phyloP scores from a whole-genome alignment of 805 yeast genomes.

The Zygotorulaspora sp. region DNA sequence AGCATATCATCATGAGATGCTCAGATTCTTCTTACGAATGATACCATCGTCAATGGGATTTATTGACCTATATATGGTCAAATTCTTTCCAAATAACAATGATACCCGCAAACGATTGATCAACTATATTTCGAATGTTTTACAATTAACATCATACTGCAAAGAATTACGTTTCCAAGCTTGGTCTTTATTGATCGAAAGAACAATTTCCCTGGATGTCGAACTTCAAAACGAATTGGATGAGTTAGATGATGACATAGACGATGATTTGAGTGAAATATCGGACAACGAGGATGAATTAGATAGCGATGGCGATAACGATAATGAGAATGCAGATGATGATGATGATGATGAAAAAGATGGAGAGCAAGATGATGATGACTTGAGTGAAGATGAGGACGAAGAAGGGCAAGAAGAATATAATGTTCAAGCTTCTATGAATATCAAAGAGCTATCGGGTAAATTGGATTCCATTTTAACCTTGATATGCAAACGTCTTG shows the following conservation, averaged over 20 bases:
- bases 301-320: slow-evolving; percentile 34
- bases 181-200: slow-evolving; percentile 79
- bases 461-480: slow-evolving; percentile 72
- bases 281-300: slow-evolving; percentile 35
- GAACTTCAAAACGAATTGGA: slow-evolving; percentile 86
- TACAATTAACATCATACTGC: slow-evolving; percentile 61
- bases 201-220: slow-evolving; percentile 81
- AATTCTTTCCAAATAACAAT: slow-evolving; percentile 76
- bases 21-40: slow-evolving; percentile 58
- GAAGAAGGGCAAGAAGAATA: slow-evolving; percentile 45
- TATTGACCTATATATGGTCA: slow-evolving; percentile 53
- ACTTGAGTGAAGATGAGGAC: slow-evolving; percentile 31
- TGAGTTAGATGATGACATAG: slow-evolving; percentile 73
- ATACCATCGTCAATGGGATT: slow-evolving; percentile 78
- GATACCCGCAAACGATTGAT: slow-evolving; percentile 49
- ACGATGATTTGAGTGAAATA: slow-evolving; percentile 47
- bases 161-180: slow-evolving; percentile 66
- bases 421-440: slow-evolving; percentile 43
- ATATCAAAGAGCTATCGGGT: slow-evolving; percentile 49
- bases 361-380: slow-evolving; percentile 32
- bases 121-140: slow-evolving; percentile 62
- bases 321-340: slow-evolving; percentile 26
- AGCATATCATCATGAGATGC: slow-evolving; percentile 46
- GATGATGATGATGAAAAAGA: slow-evolving; percentile 40
- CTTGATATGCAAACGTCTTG: slow-evolving; percentile 50